Evolutionary conservation across 2,329 filamentous ascomycete genomes (phyloP).

Genomic region (Neoascochyta sp.): DNA sequence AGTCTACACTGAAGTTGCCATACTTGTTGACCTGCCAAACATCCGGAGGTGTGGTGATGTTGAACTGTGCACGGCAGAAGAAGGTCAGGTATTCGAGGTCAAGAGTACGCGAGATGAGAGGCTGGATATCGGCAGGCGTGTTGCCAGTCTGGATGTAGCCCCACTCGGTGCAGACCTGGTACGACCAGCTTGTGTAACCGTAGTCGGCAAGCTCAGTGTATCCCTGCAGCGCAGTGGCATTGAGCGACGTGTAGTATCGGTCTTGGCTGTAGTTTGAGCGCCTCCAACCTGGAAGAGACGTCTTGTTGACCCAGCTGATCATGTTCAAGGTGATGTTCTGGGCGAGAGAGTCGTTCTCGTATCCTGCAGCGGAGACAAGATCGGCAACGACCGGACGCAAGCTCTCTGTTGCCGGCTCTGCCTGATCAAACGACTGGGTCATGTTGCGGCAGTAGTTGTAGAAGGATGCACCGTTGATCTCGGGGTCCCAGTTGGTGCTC

Average conservation of each 20-base stretch:
- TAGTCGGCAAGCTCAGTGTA: constrained; percentile 18
- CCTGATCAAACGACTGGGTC: constrained; percentile 47
- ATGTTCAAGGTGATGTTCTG: constrained; percentile 55
- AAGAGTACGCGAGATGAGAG: constrained; percentile 68
- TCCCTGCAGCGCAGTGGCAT: constrained; percentile 34
- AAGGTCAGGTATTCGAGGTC: constrained; percentile 60
- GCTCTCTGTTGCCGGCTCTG: constrained; percentile 32
- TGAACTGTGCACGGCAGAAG: constrained; percentile 66
- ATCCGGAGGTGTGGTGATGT: constrained; percentile 62
- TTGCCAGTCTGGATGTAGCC: constrained; percentile 74
- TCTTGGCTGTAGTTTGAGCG: constrained; percentile 42
- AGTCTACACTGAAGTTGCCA: constrained; percentile 68
- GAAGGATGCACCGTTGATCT: constrained; percentile 48
- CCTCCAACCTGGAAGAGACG: constrained; percentile 41
- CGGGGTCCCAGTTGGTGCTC: constrained; percentile 55
- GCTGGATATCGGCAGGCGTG: constrained; percentile 60
- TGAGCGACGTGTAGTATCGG: constrained; percentile 50
- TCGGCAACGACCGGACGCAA: constrained; percentile 41
- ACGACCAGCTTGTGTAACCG: constrained; percentile 49
- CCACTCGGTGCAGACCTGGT: constrained; percentile 59
- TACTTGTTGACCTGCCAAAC: constrained; percentile 69
- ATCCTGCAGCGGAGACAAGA: constrained; percentile 50
- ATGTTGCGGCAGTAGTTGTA: constrained; percentile 53
- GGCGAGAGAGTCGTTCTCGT: constrained; percentile 42
- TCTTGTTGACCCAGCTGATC: constrained; percentile 53